Conservation (phyloP, 1,284 basidiomycete genomes). For the Nidula niveotomentosa region DNA sequence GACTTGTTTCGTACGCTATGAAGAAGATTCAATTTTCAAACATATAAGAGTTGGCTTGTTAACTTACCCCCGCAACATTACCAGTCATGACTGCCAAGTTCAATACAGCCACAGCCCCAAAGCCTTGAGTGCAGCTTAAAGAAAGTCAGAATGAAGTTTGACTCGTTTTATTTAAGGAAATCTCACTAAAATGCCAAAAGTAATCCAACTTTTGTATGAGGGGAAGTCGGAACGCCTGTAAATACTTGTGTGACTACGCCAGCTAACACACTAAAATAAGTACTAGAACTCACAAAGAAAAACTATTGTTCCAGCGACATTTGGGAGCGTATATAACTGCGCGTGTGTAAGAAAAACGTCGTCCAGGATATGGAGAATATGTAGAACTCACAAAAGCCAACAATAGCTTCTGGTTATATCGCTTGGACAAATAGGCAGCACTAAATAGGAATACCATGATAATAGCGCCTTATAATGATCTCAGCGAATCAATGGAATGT, state of each 20-base stretch:
- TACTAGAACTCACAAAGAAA: conserved; percentile 35
- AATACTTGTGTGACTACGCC: neutral
- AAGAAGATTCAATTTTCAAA: neutral
- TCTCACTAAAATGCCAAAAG: conserved; percentile 48
- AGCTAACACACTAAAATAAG: neutral
- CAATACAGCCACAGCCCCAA: conserved; percentile 39
- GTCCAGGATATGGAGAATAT: too few relatives aligned
- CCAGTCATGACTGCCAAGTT: conserved; percentile 46
- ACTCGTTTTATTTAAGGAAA: neutral
- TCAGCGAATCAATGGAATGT: too few relatives aligned
- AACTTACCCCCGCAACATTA: conserved; percentile 40
- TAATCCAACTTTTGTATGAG: conserved; percentile 44
- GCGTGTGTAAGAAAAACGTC: too few relatives aligned
- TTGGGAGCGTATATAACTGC: conserved; percentile 46
- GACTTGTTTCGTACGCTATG: conserved; percentile 45
- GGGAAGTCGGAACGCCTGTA: conserved; percentile 35
- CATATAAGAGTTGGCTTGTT: neutral
- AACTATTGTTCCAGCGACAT: conserved; percentile 47
- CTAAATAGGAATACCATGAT: conserved; percentile 49
- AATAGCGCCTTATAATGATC: conserved; percentile 28
- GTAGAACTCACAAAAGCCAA: conserved; percentile 36
- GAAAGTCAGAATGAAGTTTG: neutral
- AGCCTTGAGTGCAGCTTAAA: conserved; percentile 41
- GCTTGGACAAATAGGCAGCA: conserved; percentile 42
- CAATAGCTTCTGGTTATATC: conserved; percentile 41